Conservation (phyloP, 257 asterid genomes). For the Linaria vulgaris region DNA sequence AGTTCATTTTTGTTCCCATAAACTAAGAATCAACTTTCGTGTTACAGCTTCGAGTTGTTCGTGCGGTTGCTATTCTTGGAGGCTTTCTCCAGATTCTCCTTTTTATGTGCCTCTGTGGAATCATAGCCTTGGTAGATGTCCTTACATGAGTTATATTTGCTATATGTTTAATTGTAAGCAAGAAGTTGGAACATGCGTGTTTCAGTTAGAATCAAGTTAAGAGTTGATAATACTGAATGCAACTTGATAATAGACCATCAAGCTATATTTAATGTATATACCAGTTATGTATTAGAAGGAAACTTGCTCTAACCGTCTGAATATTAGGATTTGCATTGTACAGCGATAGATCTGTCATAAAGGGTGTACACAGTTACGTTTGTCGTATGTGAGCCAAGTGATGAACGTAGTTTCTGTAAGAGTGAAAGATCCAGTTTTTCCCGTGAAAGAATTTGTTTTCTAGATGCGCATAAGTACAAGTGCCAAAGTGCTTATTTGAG, state of each 20-base stretch:
- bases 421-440: too few relatives aligned
- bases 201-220: slow-evolving; percentile 2
- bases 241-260: background rate
- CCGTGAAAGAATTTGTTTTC: too few relatives aligned
- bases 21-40: slow-evolving; percentile 25
- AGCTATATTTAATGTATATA: background rate
- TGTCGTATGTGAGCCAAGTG: too few relatives aligned
- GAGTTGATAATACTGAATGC: slow-evolving; percentile 1
- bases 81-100: slow-evolving; percentile 90
- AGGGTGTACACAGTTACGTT: too few relatives aligned
- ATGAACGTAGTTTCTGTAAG: too few relatives aligned
- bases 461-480: too few relatives aligned
- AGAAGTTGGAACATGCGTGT: slow-evolving; percentile 9
- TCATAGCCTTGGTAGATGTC: slow-evolving; percentile 76
- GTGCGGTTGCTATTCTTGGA: slow-evolving; percentile 98
- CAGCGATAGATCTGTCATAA: background rate
- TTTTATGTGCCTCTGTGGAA: slow-evolving; percentile 92
- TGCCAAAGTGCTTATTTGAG: too few relatives aligned
- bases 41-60: slow-evolving; percentile 88
- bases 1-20: slow-evolving; percentile 17
- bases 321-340: background rate
- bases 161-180: slow-evolving; percentile 4
- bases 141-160: slow-evolving; percentile 18
- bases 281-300: background rate
- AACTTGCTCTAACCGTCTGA: slow-evolving; percentile 3